Percentiles rank a stretch among this genome's conserved stretches.
Evolutionary conservation across 805 yeast species (phyloP).

Genomic region (Suhomyces emberorum): DNA sequence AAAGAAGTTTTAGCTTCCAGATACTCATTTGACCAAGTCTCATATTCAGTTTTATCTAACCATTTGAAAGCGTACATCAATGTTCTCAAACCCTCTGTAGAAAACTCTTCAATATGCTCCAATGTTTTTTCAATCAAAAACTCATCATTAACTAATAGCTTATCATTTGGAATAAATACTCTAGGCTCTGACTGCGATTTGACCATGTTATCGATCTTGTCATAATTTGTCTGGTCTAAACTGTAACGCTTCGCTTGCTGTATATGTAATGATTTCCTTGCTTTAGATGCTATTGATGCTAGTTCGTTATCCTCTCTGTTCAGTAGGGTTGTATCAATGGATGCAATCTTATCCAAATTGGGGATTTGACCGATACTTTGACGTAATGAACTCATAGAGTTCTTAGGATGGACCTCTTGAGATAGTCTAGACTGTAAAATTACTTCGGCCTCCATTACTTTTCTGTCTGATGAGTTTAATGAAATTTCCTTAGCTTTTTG

Average conservation of each 20-base stretch:
- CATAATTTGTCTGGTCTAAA: constrained; percentile 14
- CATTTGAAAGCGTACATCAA: constrained; percentile 78
- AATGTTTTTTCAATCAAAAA: constrained; percentile 79
- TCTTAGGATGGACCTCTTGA: constrained; percentile 27
- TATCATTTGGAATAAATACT: constrained; percentile 41
- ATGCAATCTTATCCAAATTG: constrained; percentile 22
- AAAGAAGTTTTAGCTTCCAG: constrained; percentile 75
- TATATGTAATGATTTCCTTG: constrained; percentile 56
- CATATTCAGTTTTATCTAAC: constrained; percentile 57
- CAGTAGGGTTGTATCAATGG: constrained; percentile 50
- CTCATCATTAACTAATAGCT: constrained; percentile 64
- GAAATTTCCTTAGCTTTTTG: constrained; percentile 64
- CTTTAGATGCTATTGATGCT: constrained; percentile 48
- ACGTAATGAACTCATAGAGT: constrained; percentile 34
- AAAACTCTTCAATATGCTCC: constrained; percentile 89
- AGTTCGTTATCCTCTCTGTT: constrained; percentile 50
- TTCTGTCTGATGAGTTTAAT: constrained; percentile 56
- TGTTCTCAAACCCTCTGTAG: constrained; percentile 92
- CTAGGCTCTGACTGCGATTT: background rate
- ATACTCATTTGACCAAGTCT: constrained; percentile 64
- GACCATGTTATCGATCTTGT: background rate
- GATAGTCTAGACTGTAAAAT: constrained; percentile 57
- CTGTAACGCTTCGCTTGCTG: constrained; percentile 59
- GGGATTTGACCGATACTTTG: constrained; percentile 16
- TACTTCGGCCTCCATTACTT: constrained; percentile 71